Conservation (phyloP, 192 early-diverging fungal species). For the Pilobolus umbonatus region DNA sequence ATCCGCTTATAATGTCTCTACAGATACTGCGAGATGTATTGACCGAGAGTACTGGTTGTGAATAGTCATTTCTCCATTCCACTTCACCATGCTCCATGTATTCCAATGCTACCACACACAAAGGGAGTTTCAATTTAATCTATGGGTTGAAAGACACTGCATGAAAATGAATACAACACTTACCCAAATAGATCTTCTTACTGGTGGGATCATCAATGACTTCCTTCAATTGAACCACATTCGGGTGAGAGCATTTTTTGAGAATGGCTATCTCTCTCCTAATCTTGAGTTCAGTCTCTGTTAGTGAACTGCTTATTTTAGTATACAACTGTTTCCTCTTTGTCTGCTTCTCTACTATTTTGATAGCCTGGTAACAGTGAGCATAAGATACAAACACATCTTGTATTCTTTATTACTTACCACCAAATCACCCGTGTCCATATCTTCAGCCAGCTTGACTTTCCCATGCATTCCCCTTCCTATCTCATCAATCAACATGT, state of each 20-base stretch:
- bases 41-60: slow-evolving; percentile 58
- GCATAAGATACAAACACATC: background rate
- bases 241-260: slow-evolving; percentile 90
- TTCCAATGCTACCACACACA: slow-evolving; percentile 83
- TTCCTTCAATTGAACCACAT: slow-evolving; percentile 85
- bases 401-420: slow-evolving; percentile 39
- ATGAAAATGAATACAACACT: slow-evolving; percentile 23
- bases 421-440: slow-evolving; percentile 71
- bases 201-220: slow-evolving; percentile 92
- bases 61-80: slow-evolving; percentile 69
- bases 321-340: slow-evolving; percentile 39
- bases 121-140: background rate
- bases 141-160: too few species aligned
- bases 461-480: slow-evolving; percentile 95
- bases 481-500: slow-evolving; percentile 84
- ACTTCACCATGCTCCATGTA: slow-evolving; percentile 93
- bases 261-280: slow-evolving; percentile 93
- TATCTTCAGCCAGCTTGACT: slow-evolving; percentile 86
- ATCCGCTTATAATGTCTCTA: slow-evolving; percentile 81
- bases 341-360: slow-evolving; percentile 63
- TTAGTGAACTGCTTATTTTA: background rate
- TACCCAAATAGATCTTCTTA: slow-evolving; percentile 90
- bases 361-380: slow-evolving; percentile 48
- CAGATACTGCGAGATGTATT: slow-evolving; percentile 76
- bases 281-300: slow-evolving; percentile 70